phyloP scores from a whole-genome alignment of 345 rosid genomes.

The Cardiospermum halicacabum region DNA sequence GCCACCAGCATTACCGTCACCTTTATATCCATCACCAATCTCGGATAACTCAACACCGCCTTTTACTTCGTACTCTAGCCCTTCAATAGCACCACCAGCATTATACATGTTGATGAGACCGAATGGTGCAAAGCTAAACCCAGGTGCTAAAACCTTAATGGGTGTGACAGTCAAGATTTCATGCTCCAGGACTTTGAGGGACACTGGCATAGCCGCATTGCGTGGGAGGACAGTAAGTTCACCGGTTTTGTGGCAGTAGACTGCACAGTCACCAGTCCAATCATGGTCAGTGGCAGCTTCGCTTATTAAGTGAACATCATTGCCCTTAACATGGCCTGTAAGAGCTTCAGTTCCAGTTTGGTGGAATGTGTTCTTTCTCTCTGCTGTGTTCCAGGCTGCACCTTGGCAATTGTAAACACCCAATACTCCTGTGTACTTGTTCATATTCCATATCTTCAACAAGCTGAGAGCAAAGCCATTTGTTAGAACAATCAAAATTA shows the following conservation, averaged over 20 bases:
- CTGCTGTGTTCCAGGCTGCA: conserved; percentile 79
- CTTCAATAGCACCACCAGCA: conserved; percentile 80
- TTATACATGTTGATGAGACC: conserved; percentile 86
- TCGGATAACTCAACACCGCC: conserved; percentile 16
- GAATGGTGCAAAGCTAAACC: conserved; percentile 64
- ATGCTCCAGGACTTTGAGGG: conserved; percentile 71
- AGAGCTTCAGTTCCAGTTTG: conserved; percentile 42
- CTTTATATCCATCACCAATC: conserved; percentile 18
- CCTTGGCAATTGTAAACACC: conserved; percentile 98
- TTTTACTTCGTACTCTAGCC: conserved; percentile 45
- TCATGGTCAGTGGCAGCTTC: conserved; percentile 62
- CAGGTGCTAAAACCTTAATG: conserved; percentile 42
- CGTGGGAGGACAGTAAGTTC: conserved; percentile 55
- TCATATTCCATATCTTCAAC: conserved; percentile 98
- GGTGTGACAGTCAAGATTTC: conserved; percentile 64
- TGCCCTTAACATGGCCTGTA: conserved; percentile 53
- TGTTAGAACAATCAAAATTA: neutral
- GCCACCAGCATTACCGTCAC: conserved; percentile 2
- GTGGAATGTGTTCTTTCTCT: conserved; percentile 77
- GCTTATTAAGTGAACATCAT: conserved; percentile 70
- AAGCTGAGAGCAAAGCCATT: conserved; percentile 50
- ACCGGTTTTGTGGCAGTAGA: conserved; percentile 46
- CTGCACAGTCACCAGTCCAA: conserved; percentile 66
- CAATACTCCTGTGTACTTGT: conserved; percentile 84
- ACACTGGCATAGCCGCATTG: conserved; percentile 63